These are phyloP conservation scores for Penicillium fuscoglaucum DNA, from an alignment of 2,329 filamentous ascomycete genomes.

Conservation along the genomic window DNA sequence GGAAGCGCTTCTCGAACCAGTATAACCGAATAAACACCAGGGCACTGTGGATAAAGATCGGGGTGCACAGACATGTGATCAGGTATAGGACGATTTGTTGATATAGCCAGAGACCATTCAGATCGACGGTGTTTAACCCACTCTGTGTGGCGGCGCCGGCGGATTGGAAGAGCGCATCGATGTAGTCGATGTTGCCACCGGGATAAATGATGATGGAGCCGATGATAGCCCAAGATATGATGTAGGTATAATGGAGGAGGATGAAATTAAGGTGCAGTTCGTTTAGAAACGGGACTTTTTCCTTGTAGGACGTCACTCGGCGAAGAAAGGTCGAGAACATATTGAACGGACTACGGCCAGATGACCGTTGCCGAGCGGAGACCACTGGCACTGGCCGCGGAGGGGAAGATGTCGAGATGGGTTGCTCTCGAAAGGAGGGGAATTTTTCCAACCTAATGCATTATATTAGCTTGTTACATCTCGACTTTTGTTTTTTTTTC, in stretches of 20 bases:
- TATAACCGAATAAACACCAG: constrained; percentile 92
- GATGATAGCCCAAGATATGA: constrained; percentile 70
- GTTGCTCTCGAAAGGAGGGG: constrained; percentile 17
- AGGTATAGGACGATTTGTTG: constrained; percentile 74
- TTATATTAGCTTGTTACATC: constrained; percentile 4
- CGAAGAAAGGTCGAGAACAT: constrained; percentile 34
- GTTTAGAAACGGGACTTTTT: constrained; percentile 40
- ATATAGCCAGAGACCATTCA: constrained; percentile 68
- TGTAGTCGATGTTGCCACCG: constrained; percentile 66
- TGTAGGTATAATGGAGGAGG: constrained; percentile 65
- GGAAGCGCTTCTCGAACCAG: constrained; percentile 97
- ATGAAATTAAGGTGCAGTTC: constrained; percentile 48
- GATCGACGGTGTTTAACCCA: constrained; percentile 75
- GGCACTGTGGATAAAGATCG: constrained; percentile 78
- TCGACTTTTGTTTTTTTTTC: background rate
- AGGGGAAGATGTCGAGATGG: constrained; percentile 6
- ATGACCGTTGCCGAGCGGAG: constrained; percentile 7
- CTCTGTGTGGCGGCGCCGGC: constrained; percentile 86
- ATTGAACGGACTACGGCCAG: constrained; percentile 17
- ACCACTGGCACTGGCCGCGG: constrained; percentile 13
- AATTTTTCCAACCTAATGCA: constrained; percentile 19
- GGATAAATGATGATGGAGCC: constrained; percentile 76
- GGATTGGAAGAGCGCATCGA: constrained; percentile 88
- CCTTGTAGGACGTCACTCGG: constrained; percentile 27
- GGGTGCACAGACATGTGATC: constrained; percentile 72